Evolutionary conservation across 2,329 filamentous ascomycete species (phyloP), one percentile per base, ranked within the genome.

Genomic region (Penicillium concentricum): DNA sequence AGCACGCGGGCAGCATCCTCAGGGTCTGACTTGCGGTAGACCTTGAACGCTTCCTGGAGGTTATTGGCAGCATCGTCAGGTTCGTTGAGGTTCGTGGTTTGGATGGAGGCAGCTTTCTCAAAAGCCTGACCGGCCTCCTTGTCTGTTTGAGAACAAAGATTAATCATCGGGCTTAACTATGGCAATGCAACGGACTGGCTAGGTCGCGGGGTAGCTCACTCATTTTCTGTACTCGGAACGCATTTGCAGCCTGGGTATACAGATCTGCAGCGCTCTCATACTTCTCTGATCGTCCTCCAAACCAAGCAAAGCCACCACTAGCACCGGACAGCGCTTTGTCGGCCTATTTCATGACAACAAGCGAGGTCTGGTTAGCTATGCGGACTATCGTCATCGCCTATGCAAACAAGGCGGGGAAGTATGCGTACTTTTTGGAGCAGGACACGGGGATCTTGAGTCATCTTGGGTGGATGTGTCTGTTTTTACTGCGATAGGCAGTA

Each of bases 21-120:
- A 20, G 92, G 92, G 68, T 90, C 87, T 51, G 89, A 87, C 77
- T 92, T 95, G 68, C 88, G 85, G 79, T 97, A 97, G 58, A 91
- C 89, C 81, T 97, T 97, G 84, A 92, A 97, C 51, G 94, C 94
- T 74, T 97, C 92, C 69, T 88, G 85, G 59, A 92, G 80, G 46
- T 89, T 88, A 76, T 96, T 95, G 62, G 93, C 92, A 46, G 92
- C 91, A 72, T 97, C 94, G 72, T 96, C 91, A 41, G 89, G 90
- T 71, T 97, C 92, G 72, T 92, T 95, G 49, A 97, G 84, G 67
- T 92, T 87, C 64, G 87, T 83, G 48, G 80, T 84, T 74, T 96
- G 91, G 58, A 97, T 87, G 42, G 83, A 76, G n/a, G 92, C 93
- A 13, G 91, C 91, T 74, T 87, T 84, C 74, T 96, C 91, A 64